Base-by-base conservation (phyloP, 2,329 filamentous ascomycete genomes). In the Ophiostoma novo-ulmi region DNA sequence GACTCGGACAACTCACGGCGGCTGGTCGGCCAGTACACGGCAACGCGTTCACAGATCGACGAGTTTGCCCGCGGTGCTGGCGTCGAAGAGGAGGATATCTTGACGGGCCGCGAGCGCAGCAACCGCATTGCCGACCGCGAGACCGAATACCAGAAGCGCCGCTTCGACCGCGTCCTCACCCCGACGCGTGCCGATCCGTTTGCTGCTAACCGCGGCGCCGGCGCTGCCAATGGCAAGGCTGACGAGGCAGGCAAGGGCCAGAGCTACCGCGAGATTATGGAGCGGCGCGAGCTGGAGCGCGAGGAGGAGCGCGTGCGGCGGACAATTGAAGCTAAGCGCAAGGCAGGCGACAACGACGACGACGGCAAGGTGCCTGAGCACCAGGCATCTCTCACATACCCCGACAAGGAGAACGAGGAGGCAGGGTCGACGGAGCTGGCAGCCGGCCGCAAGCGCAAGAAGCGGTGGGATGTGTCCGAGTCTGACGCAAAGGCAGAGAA, bases 81-180 rank as follows among this genome's bases (percentile, higher is more conserved):
- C 63, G 92, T 94, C 36, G 94, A 97, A 78, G 94, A 97, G 81
- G 93, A 94, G 72, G 96, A 99, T 77, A 90, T 94, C 7, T 84
- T 99, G 73, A 85, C 93, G 68, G 91, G 91, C 64, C 88, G 90
- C 75, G 95, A 98, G 83, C 92, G 94, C 81, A 92, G 93, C 79
- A 93, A 91, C 71, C 90, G 94, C 76, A 98, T 99, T 77, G 85
- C 90, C 73, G 94, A 96, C 78, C 91, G 95, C 77, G 94, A 98
- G 83, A 96, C 93, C 74, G 94, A 98, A 78, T 99, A 99, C 79
- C 96, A 99, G 81, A 97, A 97, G 82, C 92, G 94, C 75, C 89
- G 94, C 72, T 96, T 97, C 80, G 90, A 97, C 78, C 93, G 95
- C 73, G 89, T 88, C 69, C 84, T 98, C 73, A 95, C 93, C 31